Percentiles rank a stretch among this genome's conserved stretches.
Conservation (phyloP, 768 basidiomycete genomes). For the Termitomyces sp. region DNA sequence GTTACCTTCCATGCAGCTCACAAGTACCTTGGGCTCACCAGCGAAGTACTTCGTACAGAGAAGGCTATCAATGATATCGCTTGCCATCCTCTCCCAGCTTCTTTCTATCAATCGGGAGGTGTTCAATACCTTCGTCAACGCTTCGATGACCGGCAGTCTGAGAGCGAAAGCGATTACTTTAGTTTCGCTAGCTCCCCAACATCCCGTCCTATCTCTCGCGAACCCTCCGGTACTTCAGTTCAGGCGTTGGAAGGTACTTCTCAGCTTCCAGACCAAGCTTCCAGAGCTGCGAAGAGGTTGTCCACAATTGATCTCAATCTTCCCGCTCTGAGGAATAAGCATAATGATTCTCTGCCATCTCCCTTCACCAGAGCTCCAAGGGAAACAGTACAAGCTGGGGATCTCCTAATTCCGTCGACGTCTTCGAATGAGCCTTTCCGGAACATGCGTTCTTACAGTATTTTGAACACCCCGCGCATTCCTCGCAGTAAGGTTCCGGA, state of each 20-base stretch:
- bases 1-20: conserved; percentile 98
- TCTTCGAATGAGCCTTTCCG: conserved; percentile 41
- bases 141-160: conserved; percentile 62
- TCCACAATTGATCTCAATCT: conserved; percentile 2
- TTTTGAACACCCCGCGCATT: conserved; percentile 45
- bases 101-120: conserved; percentile 91
- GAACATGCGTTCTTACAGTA: conserved; percentile 41
- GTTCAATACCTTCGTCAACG: conserved; percentile 84
- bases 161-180: conserved; percentile 57
- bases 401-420: conserved; percentile 58
- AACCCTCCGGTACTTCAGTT: conserved; percentile 15
- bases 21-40: conserved; percentile 90
- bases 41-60: conserved; percentile 93
- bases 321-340: conserved; percentile 1
- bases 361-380: conserved; percentile 32
- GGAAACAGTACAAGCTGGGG: conserved; percentile 69
- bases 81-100: conserved; percentile 85
- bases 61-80: conserved; percentile 97
- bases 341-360: conserved; percentile 9
- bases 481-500: conserved; percentile 24
- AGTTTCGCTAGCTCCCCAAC: conserved; percentile 26
- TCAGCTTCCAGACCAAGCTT: conserved; percentile 16
- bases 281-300: conserved; percentile 5
- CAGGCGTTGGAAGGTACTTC: conserved; percentile 6
- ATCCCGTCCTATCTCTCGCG: conserved; percentile 15